A percentile compares a stretch with the other conserved stretches of the same genome.
Conservation (phyloP, 2,329 filamentous ascomycete species). For the Amphichorda felina region DNA sequence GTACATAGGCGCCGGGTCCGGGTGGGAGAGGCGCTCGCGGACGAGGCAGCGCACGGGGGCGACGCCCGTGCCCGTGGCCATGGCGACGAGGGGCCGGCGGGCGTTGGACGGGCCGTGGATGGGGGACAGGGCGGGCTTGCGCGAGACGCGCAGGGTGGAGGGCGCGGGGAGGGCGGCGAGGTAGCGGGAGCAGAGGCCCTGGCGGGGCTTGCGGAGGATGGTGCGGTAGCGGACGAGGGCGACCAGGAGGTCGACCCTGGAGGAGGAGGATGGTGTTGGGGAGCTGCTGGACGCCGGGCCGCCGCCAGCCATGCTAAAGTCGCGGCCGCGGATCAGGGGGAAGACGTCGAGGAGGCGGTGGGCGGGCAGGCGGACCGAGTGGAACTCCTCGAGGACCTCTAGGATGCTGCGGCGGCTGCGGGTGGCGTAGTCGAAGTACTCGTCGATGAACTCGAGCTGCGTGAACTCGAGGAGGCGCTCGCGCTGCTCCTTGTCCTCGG, state of each 20-base stretch:
- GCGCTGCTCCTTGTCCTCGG: slow-evolving; percentile 58
- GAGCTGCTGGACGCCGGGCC: neutral
- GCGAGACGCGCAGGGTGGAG: slow-evolving; percentile 48
- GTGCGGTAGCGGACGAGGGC: slow-evolving; percentile 90
- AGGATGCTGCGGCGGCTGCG: slow-evolving; percentile 82
- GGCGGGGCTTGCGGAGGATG: slow-evolving; percentile 68
- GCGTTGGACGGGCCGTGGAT: slow-evolving; percentile 23
- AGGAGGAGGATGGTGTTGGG: slow-evolving; percentile 13
- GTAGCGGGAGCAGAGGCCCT: slow-evolving; percentile 86
- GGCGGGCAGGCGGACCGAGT: slow-evolving; percentile 70
- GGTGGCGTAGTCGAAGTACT: slow-evolving; percentile 92
- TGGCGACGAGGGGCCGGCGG: slow-evolving; percentile 53
- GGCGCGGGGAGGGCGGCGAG: slow-evolving; percentile 51
- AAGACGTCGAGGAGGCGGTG: slow-evolving; percentile 61
- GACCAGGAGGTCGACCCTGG: slow-evolving; percentile 59
- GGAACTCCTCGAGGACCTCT: slow-evolving; percentile 86
- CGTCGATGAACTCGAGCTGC: slow-evolving; percentile 68
- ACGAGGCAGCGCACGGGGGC: slow-evolving; percentile 74
- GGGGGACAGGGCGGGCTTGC: slow-evolving; percentile 32
- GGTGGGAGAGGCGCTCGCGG: slow-evolving; percentile 49
- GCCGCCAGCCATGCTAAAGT: slow-evolving; percentile 84
- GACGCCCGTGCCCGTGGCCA: slow-evolving; percentile 78
- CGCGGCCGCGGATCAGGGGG: slow-evolving; percentile 72
- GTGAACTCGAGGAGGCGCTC: slow-evolving; percentile 78
- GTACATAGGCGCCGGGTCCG: slow-evolving; percentile 27